Evolutionary conservation across 225 moss, liverwort and hornwort genomes (phyloP), one percentile per base, ranked within the genome.

Genomic region (Lunularia cruciata): DNA sequence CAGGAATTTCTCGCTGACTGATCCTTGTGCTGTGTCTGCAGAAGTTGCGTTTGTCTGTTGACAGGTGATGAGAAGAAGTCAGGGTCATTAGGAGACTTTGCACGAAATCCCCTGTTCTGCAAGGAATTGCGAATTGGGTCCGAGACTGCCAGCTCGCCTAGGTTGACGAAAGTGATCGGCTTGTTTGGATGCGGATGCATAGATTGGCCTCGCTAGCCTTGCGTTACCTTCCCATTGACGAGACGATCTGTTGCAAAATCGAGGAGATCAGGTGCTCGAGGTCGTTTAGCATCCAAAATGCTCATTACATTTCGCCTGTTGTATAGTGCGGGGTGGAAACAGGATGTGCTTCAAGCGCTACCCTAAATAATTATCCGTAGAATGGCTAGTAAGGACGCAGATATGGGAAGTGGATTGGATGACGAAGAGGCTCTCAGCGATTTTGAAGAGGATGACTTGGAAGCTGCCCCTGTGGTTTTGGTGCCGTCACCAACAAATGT

Each of bases 401-500:
- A 60, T 26, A 84, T 87, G 89, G 85, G 87, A 75, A 83, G 77
- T 38, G 80, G 72, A 69, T 78, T 72, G 35, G 95, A 92, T 63
- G 86, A 85, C 32, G 89, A 84, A 39, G 87, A 84, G 23, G 98
- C 89, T 27, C 85, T 93, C 35, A 93, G 93, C 58, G 93, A 93
- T 79, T 91, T 93, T 64, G 93, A 93, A 59, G 98, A 98, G 20
- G 96, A 96, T 63, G 96, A 98, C n/a, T 86, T 88, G 51, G 89
- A 93, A 38, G 91, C 90, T 30, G 91, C 86, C 15, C 81, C 98
- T 1, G 85, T 89, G 82, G 89, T 85, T 60, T 69, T 93, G 14
- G 85, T 84, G 60, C 70, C 64, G 12, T 27, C 81, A 54, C 28
- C 66, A 31, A 46, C 60, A 0, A 40, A 42, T 14, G 55, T 55